Evolutionary conservation across 805 yeast species (phyloP), one percentile per base, ranked within the genome.

Genomic region (Gaillardinia entomophila): DNA sequence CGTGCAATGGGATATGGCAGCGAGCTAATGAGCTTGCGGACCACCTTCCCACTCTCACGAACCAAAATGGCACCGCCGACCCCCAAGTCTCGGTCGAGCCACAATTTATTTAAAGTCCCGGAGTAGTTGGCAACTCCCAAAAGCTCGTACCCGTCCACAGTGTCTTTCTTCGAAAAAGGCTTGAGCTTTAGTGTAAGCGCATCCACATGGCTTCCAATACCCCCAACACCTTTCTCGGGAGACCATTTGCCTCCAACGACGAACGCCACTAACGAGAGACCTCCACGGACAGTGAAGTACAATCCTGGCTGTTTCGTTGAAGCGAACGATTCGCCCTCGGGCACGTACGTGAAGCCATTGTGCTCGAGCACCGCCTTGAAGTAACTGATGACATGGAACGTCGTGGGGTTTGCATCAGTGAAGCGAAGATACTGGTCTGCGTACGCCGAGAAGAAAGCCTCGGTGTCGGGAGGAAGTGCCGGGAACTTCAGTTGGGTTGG

Each of bases 11-110:
- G 65, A 24, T 59, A 49, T 5, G 56, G 52, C 8, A 59, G 43
- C 1, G 68, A 60, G 15, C 51, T 50, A 3, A 66, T 51, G 24
- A 62, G 45, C 28, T 49, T 45, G 4, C 56, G 41, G 3, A 19
- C 30, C 3, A 60, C 33, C 17, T 44, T 46, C 1, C 60, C 60
- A 16, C 38, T 38, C 4, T 26, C 48, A 24, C 46, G 47, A 1
- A 55, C 51, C 16, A 62, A 41, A 24, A 64, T 42, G 12, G 56
- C 37, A 6, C 72, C 72, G 4, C 67, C 70, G 24, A 66, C 40
- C 3, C 68, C 70, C 40, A 66, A 55, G 37, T 66, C 72, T 33
- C 72, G 44, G 38, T 62, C 66, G 36, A 60, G 49, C 70, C 71
- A 64, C 4, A 56, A 32, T 22, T 50, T 45, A 24, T 48, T 52